phyloP scores from a whole-genome alignment of 345 rosid species.

The Microthlaspi erraticum region DNA sequence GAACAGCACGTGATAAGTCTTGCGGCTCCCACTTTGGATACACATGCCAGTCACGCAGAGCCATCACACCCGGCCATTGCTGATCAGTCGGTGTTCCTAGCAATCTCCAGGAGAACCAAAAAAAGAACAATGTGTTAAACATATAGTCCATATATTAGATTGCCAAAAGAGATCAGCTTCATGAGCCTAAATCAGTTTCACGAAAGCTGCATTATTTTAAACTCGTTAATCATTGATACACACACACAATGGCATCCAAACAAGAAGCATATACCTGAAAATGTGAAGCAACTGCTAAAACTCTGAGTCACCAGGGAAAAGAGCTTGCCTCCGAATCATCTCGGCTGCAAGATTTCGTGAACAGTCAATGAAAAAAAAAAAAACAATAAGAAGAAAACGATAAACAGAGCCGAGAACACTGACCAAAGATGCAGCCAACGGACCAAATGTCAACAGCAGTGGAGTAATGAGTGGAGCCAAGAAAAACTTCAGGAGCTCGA shows the following conservation, averaged over 20 bases:
- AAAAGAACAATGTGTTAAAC: not conserved
- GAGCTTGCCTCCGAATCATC: conserved; percentile 85
- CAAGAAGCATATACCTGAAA: conserved; percentile 66
- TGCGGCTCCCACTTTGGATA: conserved; percentile 95
- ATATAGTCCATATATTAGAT: not conserved
- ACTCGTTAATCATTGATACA: not conserved
- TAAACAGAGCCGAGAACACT: not conserved
- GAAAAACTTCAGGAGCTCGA: conserved; percentile 95
- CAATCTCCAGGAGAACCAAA: conserved; percentile 49
- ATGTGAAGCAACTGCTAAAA: conserved; percentile 90
- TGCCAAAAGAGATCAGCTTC: not conserved
- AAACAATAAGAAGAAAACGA: not conserved
- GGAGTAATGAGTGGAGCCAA: conserved; percentile 93
- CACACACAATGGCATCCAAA: not conserved
- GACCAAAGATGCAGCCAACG: conserved; percentile 90
- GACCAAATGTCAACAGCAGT: conserved; percentile 98
- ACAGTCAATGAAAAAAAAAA: not conserved
- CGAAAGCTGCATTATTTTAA: not conserved
- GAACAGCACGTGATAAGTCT: conserved; percentile 72
- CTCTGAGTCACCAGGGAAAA: conserved; percentile 98
- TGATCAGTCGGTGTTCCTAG: conserved; percentile 45
- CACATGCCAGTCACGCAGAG: conserved; percentile 81
- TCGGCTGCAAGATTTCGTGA: conserved; percentile 51
- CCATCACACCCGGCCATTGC: conserved; percentile 43
- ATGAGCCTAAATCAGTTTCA: not conserved